Evolutionary conservation across 495 filamentous ascomycete species (phyloP), one percentile per base, ranked within the genome.

Genomic region (Tricharina praecox): DNA sequence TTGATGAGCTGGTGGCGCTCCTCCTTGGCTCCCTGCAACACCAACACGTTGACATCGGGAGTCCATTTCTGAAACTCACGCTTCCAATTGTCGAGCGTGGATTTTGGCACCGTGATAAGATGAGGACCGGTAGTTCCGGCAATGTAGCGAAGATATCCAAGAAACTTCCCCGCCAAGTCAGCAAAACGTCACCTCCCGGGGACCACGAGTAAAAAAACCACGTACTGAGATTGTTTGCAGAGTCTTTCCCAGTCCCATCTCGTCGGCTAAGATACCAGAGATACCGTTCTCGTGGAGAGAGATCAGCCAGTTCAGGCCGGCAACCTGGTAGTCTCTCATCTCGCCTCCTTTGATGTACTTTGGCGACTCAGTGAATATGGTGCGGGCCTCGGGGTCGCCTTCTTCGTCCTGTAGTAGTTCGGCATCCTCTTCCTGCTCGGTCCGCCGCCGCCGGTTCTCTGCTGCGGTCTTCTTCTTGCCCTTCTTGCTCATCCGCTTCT

Each of bases 81-180:
- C 57, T 85, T 83, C 92, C 92, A 99, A 62, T 99, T 99, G 67
- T 99, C 86, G 7, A 99, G 73, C 0, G 92, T 99, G 11, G 92
- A 95, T 62, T 99, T 99, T 15, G 92, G 92, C 7, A 99, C 92
- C 0, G 73, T 82, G 35, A 99, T 72, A 4, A 99, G 69, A 67
- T 99, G 92, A n/a, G 92, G 92, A 0, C 92, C 92, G 20, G 71
- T 79, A 54, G 82, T 95, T 47, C 75, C 84, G 60, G 79, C 78
- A 25, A 95, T 73, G 62, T 88, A 87, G 50, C 92, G 77, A 19
- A 99, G 72, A 55, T 99, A 96, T 4, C 92, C 92, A 8, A 96
- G 66, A 66, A 96, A 96, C n/a, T 60, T 30, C n/a, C 67, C 32
- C 5, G 5, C 7, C 5, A 32, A 5, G 28, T 32, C 28, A 32